These are phyloP conservation scores for Salicornia ramosissima DNA, from an alignment of 148 eudicot species.

Conservation along the genomic window DNA sequence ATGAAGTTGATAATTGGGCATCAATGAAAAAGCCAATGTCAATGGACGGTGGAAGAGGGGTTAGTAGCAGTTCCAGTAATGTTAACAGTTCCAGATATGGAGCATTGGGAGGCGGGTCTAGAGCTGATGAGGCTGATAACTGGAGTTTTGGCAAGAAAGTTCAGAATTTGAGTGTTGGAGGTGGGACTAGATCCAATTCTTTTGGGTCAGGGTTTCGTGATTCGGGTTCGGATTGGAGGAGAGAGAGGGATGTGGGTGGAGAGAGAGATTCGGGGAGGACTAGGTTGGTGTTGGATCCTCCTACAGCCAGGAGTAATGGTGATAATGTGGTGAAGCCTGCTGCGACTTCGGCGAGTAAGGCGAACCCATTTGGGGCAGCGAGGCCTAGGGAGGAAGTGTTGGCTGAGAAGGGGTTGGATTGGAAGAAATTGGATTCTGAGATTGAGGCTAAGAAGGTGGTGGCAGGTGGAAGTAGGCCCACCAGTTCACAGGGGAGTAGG, in stretches of 20 bases:
- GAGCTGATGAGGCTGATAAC: conserved; percentile 79
- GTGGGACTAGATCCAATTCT: conserved; percentile 14
- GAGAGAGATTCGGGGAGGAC: conserved; percentile 30
- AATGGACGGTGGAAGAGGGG: conserved; percentile 28
- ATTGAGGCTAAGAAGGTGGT: conserved; percentile 61
- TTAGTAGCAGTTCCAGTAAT: conserved; percentile 1
- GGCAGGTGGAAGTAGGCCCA: conserved; percentile 50
- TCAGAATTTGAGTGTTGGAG: background rate
- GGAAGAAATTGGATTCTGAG: conserved; percentile 75
- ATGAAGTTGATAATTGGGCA: conserved; percentile 83
- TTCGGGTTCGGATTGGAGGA: conserved; percentile 53
- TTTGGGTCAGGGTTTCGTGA: conserved; percentile 61
- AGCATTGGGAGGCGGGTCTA: conserved; percentile 56
- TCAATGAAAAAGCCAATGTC: conserved; percentile 37
- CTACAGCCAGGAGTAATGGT: conserved; percentile 11
- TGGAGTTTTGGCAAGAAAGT: conserved; percentile 59
- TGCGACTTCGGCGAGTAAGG: no score
- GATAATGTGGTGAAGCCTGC: conserved; percentile 26
- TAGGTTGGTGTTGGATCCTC: conserved; percentile 49
- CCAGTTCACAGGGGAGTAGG: conserved; percentile 70
- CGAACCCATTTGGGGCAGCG: conserved; percentile 83
- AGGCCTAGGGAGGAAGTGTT: conserved; percentile 89
- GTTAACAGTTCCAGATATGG: conserved; percentile 28
- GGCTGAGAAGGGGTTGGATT: conserved; percentile 83
- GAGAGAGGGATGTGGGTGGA: conserved; percentile 28